Conservation (phyloP, 2,329 filamentous ascomycete species). For the Fonsecaea pugnacius region DNA sequence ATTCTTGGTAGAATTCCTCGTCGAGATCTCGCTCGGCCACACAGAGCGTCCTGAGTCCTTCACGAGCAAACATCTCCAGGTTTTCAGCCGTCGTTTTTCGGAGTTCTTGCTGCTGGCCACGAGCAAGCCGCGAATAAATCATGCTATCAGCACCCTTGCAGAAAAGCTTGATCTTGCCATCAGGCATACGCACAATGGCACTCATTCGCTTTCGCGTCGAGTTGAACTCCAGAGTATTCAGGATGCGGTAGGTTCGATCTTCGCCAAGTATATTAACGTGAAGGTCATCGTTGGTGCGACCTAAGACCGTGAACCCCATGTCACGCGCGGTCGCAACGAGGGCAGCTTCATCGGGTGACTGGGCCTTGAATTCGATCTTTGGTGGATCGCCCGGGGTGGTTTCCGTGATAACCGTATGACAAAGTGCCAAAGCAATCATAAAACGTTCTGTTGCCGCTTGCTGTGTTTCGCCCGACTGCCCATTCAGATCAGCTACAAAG, state of each 20-base stretch:
- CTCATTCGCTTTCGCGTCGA: conserved; percentile 97
- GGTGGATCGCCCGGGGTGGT: conserved; percentile 86
- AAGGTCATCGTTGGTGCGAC: conserved; percentile 77
- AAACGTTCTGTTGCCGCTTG: conserved; percentile 80
- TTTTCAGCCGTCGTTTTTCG: conserved; percentile 86
- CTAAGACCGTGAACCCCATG: conserved; percentile 90
- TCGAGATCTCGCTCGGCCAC: conserved; percentile 80
- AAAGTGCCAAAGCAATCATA: conserved; percentile 93
- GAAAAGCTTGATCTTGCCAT: conserved; percentile 85
- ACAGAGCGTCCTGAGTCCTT: conserved; percentile 92
- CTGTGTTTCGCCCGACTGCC: conserved; percentile 76
- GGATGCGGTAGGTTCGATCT: conserved; percentile 80
- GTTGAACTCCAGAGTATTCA: conserved; percentile 98
- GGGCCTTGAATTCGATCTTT: conserved; percentile 91
- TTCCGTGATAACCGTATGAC: conserved; percentile 94
- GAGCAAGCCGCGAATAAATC: conserved; percentile 88
- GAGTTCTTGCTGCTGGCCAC: conserved; percentile 82
- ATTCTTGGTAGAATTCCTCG: conserved; percentile 81
- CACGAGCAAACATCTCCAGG: conserved; percentile 93
- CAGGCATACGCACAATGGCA: conserved; percentile 91
- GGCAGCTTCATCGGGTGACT: conserved; percentile 95
- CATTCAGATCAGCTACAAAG: conserved; percentile 80
- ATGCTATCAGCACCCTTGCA: conserved; percentile 98
- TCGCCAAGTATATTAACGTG: conserved; percentile 84
- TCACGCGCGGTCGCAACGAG: conserved; percentile 92